A percentile compares a stretch with the other conserved stretches of the same genome.
Evolutionary conservation across 2,329 filamentous ascomycete genomes (phyloP).

Genomic region (Cladophialophora chaetospira): DNA sequence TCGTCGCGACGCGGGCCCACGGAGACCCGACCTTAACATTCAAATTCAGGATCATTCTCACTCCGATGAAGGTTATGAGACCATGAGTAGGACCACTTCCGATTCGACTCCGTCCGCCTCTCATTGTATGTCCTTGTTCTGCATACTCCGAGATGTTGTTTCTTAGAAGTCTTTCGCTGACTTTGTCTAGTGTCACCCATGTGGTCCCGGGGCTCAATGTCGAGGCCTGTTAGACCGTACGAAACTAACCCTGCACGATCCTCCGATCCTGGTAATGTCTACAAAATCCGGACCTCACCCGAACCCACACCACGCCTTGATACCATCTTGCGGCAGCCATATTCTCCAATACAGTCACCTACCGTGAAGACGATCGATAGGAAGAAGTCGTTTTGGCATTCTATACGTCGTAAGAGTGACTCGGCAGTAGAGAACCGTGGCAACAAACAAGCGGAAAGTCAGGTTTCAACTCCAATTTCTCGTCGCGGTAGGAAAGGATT

Average conservation of each 20-base stretch:
- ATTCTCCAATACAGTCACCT: not conserved
- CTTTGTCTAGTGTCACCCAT: not conserved
- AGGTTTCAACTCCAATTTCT: not conserved
- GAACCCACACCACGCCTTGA: not conserved
- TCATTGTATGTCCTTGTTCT: not conserved
- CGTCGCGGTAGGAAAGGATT: not conserved
- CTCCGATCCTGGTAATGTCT: slow-evolving; percentile 4
- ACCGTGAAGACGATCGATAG: not conserved
- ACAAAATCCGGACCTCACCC: not conserved
- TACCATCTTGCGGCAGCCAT: not conserved
- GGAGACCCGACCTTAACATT: slow-evolving; percentile 1
- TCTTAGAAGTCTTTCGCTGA: not conserved
- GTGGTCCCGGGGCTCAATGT: not conserved
- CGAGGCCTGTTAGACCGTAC: not conserved
- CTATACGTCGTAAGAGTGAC: slow-evolving; percentile 1
- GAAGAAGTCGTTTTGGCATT: slow-evolving; percentile 2
- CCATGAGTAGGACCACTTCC: slow-evolving; percentile 1
- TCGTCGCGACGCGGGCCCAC: not conserved
- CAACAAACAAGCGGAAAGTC: not conserved
- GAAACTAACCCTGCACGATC: slow-evolving; percentile 1
- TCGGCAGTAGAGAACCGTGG: not conserved
- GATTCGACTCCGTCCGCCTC: not conserved
- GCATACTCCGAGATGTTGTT: not conserved
- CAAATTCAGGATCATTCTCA: not conserved
- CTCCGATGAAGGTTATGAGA: not conserved